These are phyloP conservation scores for Phalaenopsis hybrid DNA, from an alignment of 116 monocot genomes.

Conservation along the genomic window DNA sequence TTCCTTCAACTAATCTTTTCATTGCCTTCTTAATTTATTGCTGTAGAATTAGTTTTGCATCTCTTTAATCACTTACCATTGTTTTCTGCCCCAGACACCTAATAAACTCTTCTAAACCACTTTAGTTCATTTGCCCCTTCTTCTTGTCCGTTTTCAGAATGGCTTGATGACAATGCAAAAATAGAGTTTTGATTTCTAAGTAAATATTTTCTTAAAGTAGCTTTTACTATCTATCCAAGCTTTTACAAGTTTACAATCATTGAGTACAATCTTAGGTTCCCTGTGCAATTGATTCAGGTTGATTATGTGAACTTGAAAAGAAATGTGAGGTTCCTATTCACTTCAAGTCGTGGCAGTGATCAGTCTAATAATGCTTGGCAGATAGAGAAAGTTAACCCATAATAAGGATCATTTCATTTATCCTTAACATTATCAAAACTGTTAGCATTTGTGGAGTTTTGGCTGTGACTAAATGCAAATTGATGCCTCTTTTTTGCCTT, in stretches of 20 bases:
- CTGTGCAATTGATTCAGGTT: conserved; percentile 36
- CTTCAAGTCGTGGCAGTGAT: conserved; percentile 17
- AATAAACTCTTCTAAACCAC: background rate
- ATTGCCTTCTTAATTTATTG: background rate
- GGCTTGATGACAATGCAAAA: background rate
- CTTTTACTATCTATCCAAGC: no score
- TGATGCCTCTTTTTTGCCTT: background rate
- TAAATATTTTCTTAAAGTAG: no score
- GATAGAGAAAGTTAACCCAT: conserved; percentile 57
- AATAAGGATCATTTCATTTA: background rate
- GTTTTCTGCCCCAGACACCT: background rate
- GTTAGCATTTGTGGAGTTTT: background rate
- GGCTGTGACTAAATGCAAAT: background rate
- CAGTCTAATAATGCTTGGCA: conserved; percentile 42
- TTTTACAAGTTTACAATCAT: background rate
- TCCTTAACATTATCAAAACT: background rate
- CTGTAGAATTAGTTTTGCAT: no score
- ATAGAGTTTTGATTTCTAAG: background rate
- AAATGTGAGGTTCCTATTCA: conserved; percentile 71
- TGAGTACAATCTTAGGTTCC: background rate
- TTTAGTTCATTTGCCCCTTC: background rate
- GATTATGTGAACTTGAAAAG: conserved; percentile 90
- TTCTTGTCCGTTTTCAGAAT: background rate
- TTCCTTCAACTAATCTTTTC: background rate
- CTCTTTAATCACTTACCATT: background rate